Evolutionary conservation across 805 yeast genomes (phyloP).

Genomic region (Schwanniomyces sp.): DNA sequence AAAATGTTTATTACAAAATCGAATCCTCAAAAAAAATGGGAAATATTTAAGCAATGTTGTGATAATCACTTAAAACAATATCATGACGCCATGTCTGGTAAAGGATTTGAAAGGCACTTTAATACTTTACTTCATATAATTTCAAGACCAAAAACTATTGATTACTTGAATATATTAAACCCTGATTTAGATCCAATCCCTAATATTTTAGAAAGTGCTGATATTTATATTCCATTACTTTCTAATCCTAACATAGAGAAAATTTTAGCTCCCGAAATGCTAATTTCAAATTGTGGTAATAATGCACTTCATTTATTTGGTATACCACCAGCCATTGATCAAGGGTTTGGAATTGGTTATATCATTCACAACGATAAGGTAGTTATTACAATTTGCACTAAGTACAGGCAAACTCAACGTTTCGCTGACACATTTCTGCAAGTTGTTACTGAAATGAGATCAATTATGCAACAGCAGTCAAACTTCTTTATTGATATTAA

Average conservation of each 20-base stretch:
- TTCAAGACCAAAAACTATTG: conserved; percentile 39
- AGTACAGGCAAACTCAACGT: conserved; percentile 83
- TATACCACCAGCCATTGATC: conserved; percentile 86
- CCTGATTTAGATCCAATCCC: conserved; percentile 23
- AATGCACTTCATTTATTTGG: conserved; percentile 87
- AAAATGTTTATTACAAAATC: conserved; percentile 64
- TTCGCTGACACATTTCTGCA: conserved; percentile 67
- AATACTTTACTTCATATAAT: conserved; percentile 60
- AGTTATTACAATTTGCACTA: conserved; percentile 80
- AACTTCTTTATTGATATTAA: conserved; percentile 27
- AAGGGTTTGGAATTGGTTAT: conserved; percentile 93
- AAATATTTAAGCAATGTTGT: conserved; percentile 50
- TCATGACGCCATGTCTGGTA: conserved; percentile 55
- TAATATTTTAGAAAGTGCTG: conserved; percentile 11
- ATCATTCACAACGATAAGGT: conserved; percentile 79
- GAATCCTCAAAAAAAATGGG: conserved; percentile 47
- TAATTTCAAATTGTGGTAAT: conserved; percentile 87
- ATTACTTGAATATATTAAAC: conserved; percentile 43
- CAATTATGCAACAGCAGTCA: conserved; percentile 41
- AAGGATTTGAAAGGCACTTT: conserved; percentile 73
- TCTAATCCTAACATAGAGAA: conserved; percentile 33
- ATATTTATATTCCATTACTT: conserved; percentile 27
- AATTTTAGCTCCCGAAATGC: conserved; percentile 35
- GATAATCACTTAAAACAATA: conserved; percentile 49
- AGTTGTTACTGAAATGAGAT: conserved; percentile 59